Evolutionary conservation across 164 flowering plant genomes (phyloP), one percentile per base, ranked within the genome.

Genomic region (Taxillus chinensis): DNA sequence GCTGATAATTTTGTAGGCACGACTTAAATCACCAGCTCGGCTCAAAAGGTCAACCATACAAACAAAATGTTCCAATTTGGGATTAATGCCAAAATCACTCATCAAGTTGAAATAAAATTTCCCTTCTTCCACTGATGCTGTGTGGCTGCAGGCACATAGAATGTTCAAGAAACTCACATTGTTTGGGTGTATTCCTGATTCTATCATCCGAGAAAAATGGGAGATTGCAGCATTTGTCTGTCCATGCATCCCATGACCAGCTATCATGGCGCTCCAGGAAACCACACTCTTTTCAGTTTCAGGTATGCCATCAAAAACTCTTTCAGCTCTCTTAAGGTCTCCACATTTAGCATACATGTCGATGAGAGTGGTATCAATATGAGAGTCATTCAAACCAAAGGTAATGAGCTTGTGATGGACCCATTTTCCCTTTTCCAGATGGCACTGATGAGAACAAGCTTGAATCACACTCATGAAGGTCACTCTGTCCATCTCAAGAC

Each of bases 391-490:
- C 43, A 90, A 84, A 6, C 89, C 85, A 64, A 79, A 81, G 46
- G 96, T 78, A 8, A 92, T 78, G 7, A 90, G 70, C 71, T 81
- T 86, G 9, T 75, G 84, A 64, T 92, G 97, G 27, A 81, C 67
- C 70, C 80, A 58, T 71, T 78, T 85, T 69, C 97, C 98, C 64
- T 79, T 87, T 65, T 78, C 90, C 64, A 88, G 69, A 55, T 90
- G 89, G 67, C 84, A 78, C 43, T 90, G 67, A 27, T 83, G 67
- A 2, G 86, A 83, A 74, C 93, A 92, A 54, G 96, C 97, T 74
- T 92, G 98, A 68, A 92, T 77, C 57, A 88, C 90, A 65, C 92
- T 85, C 10, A 90, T 87, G 93, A 90, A 80, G 0, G 96, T 90
- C 67, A 92, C 92, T 0, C 92, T 90, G 61, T 60, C 7, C 16